These are phyloP conservation scores for Rutidosis leptorrhynchoides DNA, from an alignment of 129 eudicot species.

Conservation along the genomic window DNA sequence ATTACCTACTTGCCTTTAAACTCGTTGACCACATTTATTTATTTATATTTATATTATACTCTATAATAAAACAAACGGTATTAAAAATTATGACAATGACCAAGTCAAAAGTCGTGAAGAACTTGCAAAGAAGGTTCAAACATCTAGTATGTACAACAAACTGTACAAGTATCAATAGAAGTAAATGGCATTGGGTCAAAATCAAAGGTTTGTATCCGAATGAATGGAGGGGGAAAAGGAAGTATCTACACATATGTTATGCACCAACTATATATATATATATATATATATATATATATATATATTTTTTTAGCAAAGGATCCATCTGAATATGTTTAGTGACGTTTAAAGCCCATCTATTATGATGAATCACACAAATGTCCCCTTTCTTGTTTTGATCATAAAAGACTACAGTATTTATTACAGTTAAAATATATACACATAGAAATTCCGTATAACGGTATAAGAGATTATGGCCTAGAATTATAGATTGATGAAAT, in stretches of 20 bases:
- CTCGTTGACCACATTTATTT: conserved; percentile 4
- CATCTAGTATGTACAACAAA: conserved; percentile 23
- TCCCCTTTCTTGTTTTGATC: not conserved
- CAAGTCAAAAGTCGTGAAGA: conserved; percentile 22
- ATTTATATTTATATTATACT: too few species aligned
- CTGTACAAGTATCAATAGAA: conserved; percentile 20
- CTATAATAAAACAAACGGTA: not conserved
- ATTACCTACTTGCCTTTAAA: conserved; percentile 17
- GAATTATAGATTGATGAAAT: too few species aligned
- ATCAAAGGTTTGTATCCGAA: conserved; percentile 19
- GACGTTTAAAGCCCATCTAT: not conserved
- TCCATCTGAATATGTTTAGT: not conserved
- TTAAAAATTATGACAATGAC: conserved; percentile 13
- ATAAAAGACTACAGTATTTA: too few species aligned
- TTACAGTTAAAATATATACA: too few species aligned
- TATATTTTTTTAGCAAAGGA: not conserved
- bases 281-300: not conserved
- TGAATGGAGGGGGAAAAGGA: conserved; percentile 17
- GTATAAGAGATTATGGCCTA: too few species aligned
- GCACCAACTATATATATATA: not conserved
- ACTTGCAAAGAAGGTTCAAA: conserved; percentile 12
- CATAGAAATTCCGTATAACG: too few species aligned
- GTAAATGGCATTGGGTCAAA: conserved; percentile 20
- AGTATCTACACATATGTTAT: conserved; percentile 32
- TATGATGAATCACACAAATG: not conserved